Evolutionary conservation across 495 filamentous ascomycete genomes (phyloP), one percentile per base, ranked within the genome.

Genomic region (Lasiosphaeria ovina): DNA sequence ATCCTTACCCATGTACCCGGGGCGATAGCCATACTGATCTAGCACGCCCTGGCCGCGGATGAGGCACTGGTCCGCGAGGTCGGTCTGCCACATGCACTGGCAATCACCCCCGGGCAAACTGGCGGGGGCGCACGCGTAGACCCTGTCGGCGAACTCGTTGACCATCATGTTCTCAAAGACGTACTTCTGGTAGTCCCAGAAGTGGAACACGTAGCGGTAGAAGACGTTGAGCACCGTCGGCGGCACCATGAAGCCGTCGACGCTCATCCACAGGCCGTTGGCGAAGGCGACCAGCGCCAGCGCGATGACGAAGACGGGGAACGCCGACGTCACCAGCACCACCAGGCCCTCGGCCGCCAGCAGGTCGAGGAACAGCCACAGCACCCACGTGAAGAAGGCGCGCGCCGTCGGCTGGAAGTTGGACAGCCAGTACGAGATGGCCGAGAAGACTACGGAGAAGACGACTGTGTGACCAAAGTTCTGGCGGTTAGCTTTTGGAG

Each of bases 91-190:
- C 85, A 89, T 88, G 72, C 90, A 93, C 16, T 82, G 71, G 64
- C 86, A 91, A 0, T 55, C 73, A 1, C 57, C 44, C 14, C 10
- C 17, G 0, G 55, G 59, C 7, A 44, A 34, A 2, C 51, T 61
- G 12, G 58, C 51, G 14, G 3, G 50, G 1, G 74, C 79, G 62
- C 90, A 93, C 17, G 68, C 68, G 67, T 89, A 94, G 9, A 63
- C 79, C 1, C 89, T 72, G 12, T 83, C 42, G 0, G 70, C 73
- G 67, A 94, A 92, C 72, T 94, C 89, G 68, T 93, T 93, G 24
- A 93, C 83, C 89, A 94, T 91, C 90, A 94, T 92, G 16, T 90
- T 90, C 62, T 91, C 87, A 78, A 94, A 93, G 35, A 93, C 90
- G 64, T 91, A 93, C 17, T 83, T 79, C 74, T 91, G 89, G 66